Conservation (phyloP, 345 rosid genomes). For the Salix viminalis region DNA sequence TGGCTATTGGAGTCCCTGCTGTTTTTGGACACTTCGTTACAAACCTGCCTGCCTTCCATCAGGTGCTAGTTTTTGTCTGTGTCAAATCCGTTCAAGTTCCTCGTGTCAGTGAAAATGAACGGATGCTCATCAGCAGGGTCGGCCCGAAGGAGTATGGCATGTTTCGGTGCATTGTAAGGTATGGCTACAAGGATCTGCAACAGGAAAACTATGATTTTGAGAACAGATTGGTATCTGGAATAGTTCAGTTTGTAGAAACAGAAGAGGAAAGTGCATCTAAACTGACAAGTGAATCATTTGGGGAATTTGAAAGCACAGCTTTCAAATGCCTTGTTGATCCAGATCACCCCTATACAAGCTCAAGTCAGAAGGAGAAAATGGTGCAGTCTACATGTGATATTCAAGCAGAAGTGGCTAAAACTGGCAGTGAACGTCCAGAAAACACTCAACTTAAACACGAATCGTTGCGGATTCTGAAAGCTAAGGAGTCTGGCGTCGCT, state of each 20-base stretch:
- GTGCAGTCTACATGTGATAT: constrained; percentile 10
- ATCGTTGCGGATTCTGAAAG: constrained; percentile 42
- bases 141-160: constrained; percentile 11
- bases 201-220: constrained; percentile 72
- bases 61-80: constrained; percentile 14
- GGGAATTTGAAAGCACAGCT: constrained; percentile 11
- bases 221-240: constrained; percentile 46
- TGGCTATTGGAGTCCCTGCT: constrained; percentile 16
- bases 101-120: not conserved
- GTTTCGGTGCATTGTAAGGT: constrained; percentile 16
- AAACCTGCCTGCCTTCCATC: constrained; percentile 22
- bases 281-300: not conserved
- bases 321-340: constrained; percentile 1
- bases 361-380: constrained; percentile 8
- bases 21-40: constrained; percentile 23
- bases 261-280: constrained; percentile 24
- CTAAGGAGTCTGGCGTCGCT: constrained; percentile 64
- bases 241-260: constrained; percentile 49
- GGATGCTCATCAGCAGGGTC: constrained; percentile 7
- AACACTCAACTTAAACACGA: constrained; percentile 32
- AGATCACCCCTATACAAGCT: not conserved
- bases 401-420: not conserved
- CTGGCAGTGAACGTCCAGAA: not conserved
- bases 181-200: constrained; percentile 30
- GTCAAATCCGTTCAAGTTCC: constrained; percentile 17